Base-by-base conservation (phyloP, 768 basidiomycete genomes). In the Pulveroboletus sp. region DNA sequence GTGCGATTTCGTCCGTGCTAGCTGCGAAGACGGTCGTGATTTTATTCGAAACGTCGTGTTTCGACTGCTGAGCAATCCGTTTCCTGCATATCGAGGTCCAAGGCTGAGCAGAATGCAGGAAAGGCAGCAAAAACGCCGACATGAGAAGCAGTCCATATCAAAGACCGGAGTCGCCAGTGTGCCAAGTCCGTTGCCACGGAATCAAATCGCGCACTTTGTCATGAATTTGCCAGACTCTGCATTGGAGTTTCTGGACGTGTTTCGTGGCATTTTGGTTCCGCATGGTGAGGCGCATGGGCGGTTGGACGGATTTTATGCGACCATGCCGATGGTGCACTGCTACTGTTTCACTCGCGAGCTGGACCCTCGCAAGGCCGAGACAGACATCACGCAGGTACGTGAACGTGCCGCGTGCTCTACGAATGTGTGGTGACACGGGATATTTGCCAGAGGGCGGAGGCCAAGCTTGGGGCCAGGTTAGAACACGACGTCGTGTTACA, bases 171-270 rank as follows among this genome's bases (percentile, higher is more conserved):
- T 21, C n/a, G 43, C 54, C 37, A 25, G 47, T 31, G 55, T 49
- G 17, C 19, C 53, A 4, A 47, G 44, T 17, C 19, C 57, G 37
- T 71, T 66, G 8, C 64, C 73, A 32, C 80, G 87, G 49, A 72
- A 67, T 47, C 70, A 77, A 37, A 82, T 97, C 55, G 71, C 81
- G 12, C 95, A 97, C 64, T 94, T 91, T 62, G 87, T 97, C n/a
- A 95, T 99, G 94, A 99, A 99, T 67, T 75, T 99, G 17, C 97
- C 97, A 3, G 93, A 91, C 57, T 85, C 87, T 21, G 97, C 94
- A 0, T 82, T 97, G 46, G 75, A 80, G 31, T 97, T 98, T 70
- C 75, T 99, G 43, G 88, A 89, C 60, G 90, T 90, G 2, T 97
- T 91, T 72, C 79, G 80, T 4, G 93, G 92, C 2, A 75, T 88